phyloP scores from a whole-genome alignment of 2,329 filamentous ascomycete genomes.

The Elsinoe ampelina region DNA sequence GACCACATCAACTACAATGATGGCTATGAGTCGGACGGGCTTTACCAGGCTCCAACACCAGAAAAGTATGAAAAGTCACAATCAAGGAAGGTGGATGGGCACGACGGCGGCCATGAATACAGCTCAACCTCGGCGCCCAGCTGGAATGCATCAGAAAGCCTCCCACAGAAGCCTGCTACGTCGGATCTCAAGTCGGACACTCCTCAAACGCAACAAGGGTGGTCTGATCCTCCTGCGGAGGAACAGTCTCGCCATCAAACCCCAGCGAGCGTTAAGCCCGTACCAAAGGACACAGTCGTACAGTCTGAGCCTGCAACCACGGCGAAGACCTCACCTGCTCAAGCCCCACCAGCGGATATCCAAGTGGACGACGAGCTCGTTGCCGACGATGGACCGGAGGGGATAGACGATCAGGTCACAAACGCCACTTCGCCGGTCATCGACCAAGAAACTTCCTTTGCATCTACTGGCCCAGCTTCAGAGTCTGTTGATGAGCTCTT shows the following conservation, averaged over 20 bases:
- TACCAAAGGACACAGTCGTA: neutral
- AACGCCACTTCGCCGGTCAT: neutral
- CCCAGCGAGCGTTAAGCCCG: neutral
- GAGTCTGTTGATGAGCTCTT: conserved; percentile 6
- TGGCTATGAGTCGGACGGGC: neutral
- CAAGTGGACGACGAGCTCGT: neutral
- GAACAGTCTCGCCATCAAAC: neutral
- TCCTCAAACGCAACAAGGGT: neutral
- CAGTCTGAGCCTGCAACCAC: neutral
- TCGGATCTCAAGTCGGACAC: neutral
- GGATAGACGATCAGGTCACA: neutral
- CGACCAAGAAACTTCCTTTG: neutral
- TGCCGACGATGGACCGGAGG: neutral
- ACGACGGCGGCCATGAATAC: too few species aligned
- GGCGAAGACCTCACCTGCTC: neutral
- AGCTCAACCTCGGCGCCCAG: too few species aligned
- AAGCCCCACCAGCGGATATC: neutral
- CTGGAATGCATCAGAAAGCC: too few species aligned
- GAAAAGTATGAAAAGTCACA: neutral
- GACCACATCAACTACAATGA: neutral
- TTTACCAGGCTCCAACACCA: neutral
- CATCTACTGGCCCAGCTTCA: neutral
- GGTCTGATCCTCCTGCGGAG: neutral
- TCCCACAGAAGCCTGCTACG: too few species aligned
- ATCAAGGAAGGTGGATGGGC: too few species aligned